Evolutionary conservation across 257 asterid species (phyloP).

Genomic region (Solanum pinnatisectum): DNA sequence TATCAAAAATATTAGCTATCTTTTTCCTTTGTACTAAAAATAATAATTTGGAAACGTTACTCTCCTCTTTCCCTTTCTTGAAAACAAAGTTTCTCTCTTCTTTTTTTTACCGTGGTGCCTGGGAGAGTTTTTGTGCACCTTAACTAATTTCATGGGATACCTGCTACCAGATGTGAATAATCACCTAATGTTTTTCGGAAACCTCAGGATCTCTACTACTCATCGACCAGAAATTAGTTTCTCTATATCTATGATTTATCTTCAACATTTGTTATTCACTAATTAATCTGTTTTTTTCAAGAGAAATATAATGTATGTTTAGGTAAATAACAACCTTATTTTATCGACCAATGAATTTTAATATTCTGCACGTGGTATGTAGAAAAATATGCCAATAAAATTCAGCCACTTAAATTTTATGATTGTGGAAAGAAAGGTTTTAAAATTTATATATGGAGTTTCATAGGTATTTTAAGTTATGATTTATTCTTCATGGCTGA

Average conservation of each 20-base stretch:
- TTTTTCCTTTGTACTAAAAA: background rate
- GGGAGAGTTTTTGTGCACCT: fast-evolving
- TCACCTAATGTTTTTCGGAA: fast-evolving
- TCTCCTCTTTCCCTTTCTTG: background rate
- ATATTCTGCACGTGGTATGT: background rate
- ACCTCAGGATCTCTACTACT: no score
- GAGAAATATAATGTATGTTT: background rate
- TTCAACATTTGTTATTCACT: background rate
- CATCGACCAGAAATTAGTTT: background rate
- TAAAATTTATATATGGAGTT: background rate
- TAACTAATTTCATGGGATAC: no score
- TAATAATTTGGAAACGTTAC: background rate
- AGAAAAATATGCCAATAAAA: background rate
- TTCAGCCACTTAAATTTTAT: background rate
- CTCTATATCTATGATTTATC: background rate
- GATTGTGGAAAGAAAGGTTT: no score
- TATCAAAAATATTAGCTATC: background rate
- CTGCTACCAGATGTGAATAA: no score
- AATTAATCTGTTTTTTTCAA: background rate
- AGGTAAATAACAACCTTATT: background rate
- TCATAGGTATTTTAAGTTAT: background rate
- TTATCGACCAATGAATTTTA: background rate
- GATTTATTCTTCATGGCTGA: background rate
- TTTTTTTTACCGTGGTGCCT: fast-evolving
- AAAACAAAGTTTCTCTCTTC: background rate